Percentiles rank a stretch among this genome's conserved stretches.
Evolutionary conservation across 129 eudicot species (phyloP).

Genomic region (Artemisia argyi): DNA sequence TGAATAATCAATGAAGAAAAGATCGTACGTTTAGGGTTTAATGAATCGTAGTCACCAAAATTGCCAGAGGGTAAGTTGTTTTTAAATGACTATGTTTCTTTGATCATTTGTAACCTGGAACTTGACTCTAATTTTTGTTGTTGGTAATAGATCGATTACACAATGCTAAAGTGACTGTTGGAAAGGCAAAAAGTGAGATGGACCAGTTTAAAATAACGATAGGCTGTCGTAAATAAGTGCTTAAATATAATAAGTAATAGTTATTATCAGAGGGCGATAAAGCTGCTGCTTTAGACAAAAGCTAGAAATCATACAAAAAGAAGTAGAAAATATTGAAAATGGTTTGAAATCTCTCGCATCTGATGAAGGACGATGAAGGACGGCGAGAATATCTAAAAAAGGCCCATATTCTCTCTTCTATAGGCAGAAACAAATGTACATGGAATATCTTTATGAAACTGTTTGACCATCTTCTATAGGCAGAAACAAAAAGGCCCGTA

Average conservation of each 20-base stretch:
- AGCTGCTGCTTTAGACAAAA: constrained; percentile 75
- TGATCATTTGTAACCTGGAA: too few relatives aligned
- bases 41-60: too few relatives aligned
- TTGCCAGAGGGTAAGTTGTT: too few relatives aligned
- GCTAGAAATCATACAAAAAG: constrained; percentile 54
- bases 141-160: constrained; percentile 54
- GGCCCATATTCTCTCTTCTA: constrained; percentile 35
- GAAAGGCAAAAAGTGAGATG: constrained; percentile 80
- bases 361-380: constrained; percentile 70
- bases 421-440: too few relatives aligned
- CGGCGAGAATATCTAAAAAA: constrained; percentile 66
- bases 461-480: too few relatives aligned
- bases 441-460: too few relatives aligned
- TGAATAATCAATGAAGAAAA: too few relatives aligned
- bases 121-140: too few relatives aligned
- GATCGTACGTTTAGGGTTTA: too few relatives aligned
- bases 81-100: too few relatives aligned
- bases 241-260: constrained; percentile 57
- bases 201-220: constrained; percentile 76
- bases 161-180: constrained; percentile 89
- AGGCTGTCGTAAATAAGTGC: constrained; percentile 65
- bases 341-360: constrained; percentile 58
- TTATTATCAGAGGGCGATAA: constrained; percentile 66
- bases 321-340: constrained; percentile 61
- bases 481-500: too few relatives aligned